Conservation (phyloP, 176 grass and related monocot genomes). For the Echinochloa phyllopogon region DNA sequence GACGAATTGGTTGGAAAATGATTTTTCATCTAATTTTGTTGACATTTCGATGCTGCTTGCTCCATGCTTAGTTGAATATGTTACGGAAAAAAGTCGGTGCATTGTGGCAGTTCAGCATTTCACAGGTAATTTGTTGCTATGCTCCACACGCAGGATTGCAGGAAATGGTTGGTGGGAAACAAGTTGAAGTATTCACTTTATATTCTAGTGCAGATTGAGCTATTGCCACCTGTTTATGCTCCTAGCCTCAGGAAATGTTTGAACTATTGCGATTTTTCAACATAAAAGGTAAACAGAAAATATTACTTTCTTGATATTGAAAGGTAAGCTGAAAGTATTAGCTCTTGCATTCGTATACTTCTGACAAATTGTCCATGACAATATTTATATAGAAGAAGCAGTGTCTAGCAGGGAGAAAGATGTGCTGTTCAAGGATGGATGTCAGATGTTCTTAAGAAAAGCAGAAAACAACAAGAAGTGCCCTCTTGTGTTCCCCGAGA, state of each 20-base stretch:
- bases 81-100: conserved; percentile 40
- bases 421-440: not conserved
- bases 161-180: conserved; percentile 41
- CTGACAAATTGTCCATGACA: not conserved
- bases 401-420: not conserved
- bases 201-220: conserved; percentile 12
- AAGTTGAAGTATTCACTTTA: not conserved
- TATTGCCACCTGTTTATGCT: conserved; percentile 30
- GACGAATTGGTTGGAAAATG: conserved; percentile 10
- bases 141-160: conserved; percentile 34
- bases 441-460: not conserved
- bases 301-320: not conserved
- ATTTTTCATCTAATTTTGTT: conserved; percentile 10
- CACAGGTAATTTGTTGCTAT: conserved; percentile 40
- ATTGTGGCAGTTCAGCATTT: conserved; percentile 29
- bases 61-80: conserved; percentile 30
- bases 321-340: not conserved
- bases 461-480: not conserved
- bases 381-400: not conserved
- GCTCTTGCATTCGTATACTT: not conserved
- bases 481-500: conserved; percentile 12
- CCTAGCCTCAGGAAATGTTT: not conserved
- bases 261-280: not conserved
- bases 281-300: not conserved
- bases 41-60: not conserved